Evolutionary conservation across 345 rosid species (phyloP), one percentile per base, ranked within the genome.

Genomic region (Isatis tinctoria): DNA sequence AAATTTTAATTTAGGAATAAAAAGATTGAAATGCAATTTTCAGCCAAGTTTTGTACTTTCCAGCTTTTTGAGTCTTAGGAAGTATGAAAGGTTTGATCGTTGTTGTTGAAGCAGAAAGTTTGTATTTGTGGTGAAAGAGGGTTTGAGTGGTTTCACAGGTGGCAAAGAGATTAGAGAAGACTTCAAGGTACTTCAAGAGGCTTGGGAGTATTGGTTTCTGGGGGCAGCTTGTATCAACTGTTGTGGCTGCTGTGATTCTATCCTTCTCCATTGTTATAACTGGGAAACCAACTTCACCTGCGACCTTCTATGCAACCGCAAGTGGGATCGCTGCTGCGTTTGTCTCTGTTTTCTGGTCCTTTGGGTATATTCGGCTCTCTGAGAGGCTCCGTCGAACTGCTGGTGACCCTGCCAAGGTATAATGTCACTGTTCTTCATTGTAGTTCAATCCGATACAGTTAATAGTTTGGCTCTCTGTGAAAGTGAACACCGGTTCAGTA

Each of bases 271-370:
- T 92, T 54, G 87, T 85, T 62, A 69, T 88, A 17, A 89, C 96
- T 1, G 98, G 98, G 77, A 90, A 85, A 78, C 79, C 92, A n/a
- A 73, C 90, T 10, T 90, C 98, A 0, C 98, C 98, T 18, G 80
- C 88, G 22, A 89, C 91, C 0, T 96, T 96, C 75, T 96, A 92
- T 68, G 87, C 97, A 8, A 96, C 99, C 24, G 81, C 94, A 5
- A 92, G 86, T 33, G 98, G 98, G 39, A 96, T 92, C 28, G 98
- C 85, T 4, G 99, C 99, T 45, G 84, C 91, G 0, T 96, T 92
- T 77, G 82, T 92, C 49, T 96, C 99, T 0, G 87, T 96, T 37
- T 96, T 96, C 70, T 96, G 96, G 97, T 96, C 99, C 2, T 96
- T 92, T 74, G 97, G 97, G 14, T 90, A 96, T 67, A 87, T 96